phyloP scores from a whole-genome alignment of 148 eudicot genomes.

The Diospyros kaki region DNA sequence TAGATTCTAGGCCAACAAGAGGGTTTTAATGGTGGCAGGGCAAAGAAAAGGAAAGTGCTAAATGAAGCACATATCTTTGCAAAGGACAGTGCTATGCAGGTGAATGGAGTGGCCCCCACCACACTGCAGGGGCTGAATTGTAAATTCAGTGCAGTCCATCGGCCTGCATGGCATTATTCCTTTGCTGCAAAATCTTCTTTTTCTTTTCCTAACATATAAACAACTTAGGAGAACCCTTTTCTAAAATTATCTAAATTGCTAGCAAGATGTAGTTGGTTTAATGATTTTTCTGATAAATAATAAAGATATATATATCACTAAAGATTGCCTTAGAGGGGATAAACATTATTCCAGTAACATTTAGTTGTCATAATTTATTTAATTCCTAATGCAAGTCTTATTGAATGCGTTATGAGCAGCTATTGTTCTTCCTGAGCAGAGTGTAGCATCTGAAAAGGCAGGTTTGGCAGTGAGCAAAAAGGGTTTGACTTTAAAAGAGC shows the following conservation, averaged over 20 bases:
- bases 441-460: conserved; percentile 76
- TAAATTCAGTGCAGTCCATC: too few relatives aligned
- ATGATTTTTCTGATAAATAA: not conserved
- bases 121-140: too few relatives aligned
- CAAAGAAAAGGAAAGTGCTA: not conserved
- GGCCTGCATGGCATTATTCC: too few relatives aligned
- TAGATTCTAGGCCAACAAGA: not conserved
- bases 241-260: not conserved
- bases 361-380: too few relatives aligned
- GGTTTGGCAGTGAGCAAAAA: conserved; percentile 86
- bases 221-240: not conserved
- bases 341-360: too few relatives aligned
- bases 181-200: not conserved
- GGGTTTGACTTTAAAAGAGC: conserved; percentile 88
- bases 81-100: too few relatives aligned
- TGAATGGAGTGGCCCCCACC: too few relatives aligned
- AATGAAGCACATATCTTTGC: too few relatives aligned
- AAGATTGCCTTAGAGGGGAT: too few relatives aligned
- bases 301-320: too few relatives aligned
- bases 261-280: not conserved
- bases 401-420: conserved; percentile 39
- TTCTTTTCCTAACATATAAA: not conserved
- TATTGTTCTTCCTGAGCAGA: conserved; percentile 89
- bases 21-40: not conserved
- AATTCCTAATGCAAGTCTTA: conserved; percentile 8